Conservation (phyloP, 2,329 filamentous ascomycete genomes). For the Hymenoscyphus repandus region DNA sequence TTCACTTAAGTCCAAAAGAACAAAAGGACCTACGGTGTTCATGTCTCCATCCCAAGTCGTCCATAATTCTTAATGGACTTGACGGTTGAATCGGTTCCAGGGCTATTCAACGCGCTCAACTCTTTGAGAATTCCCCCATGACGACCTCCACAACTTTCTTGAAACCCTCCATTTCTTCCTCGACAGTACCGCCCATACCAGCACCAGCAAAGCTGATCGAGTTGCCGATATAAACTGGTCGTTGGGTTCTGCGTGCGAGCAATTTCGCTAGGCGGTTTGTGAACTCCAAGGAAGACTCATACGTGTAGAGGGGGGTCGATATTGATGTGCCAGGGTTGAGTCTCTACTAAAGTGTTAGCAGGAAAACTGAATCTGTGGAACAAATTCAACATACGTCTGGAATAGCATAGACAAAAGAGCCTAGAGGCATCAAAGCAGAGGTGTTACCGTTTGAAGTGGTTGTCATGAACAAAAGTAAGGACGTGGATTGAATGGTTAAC, state of each 20-base stretch:
- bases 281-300: conserved; percentile 77
- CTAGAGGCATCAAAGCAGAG: conserved; percentile 54
- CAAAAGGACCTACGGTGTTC: too few species aligned
- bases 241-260: conserved; percentile 64
- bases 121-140: conserved; percentile 45
- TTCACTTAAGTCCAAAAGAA: too few species aligned
- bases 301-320: conserved; percentile 72
- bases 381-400: conserved; percentile 62
- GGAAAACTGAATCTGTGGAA: neutral
- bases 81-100: neutral
- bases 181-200: conserved; percentile 72
- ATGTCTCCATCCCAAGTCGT: too few species aligned
- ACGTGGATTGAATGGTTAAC: conserved; percentile 52
- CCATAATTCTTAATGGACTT: too few species aligned
- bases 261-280: conserved; percentile 79
- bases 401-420: conserved; percentile 90
- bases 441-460: conserved; percentile 50
- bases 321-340: conserved; percentile 53
- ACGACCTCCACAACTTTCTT: conserved; percentile 68
- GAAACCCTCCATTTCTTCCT: conserved; percentile 93
- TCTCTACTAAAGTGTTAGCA: conserved; percentile 24
- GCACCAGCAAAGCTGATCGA: conserved; percentile 73
- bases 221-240: conserved; percentile 85
- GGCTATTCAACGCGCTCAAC: conserved; percentile 6
- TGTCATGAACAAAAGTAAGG: conserved; percentile 55